phyloP scores from a whole-genome alignment of 768 basidiomycete genomes.

The Lactarius trivialis region DNA sequence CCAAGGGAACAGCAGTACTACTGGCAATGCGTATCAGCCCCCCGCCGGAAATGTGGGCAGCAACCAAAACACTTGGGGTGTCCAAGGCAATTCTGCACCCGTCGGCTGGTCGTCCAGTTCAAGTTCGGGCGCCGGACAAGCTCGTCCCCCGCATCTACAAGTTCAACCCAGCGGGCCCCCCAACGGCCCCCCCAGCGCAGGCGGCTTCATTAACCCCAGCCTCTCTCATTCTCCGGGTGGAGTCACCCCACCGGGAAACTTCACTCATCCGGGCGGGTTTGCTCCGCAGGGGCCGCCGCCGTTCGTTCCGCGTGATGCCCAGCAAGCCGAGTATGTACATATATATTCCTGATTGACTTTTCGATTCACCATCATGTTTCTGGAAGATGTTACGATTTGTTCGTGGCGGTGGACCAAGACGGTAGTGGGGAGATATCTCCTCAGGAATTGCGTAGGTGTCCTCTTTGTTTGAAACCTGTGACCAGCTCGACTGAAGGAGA shows the following conservation, averaged over 20 bases:
- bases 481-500: not conserved
- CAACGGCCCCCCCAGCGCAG: not conserved
- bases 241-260: not conserved
- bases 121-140: not conserved
- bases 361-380: not conserved
- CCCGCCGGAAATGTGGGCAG: not conserved
- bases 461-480: not conserved
- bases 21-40: not conserved
- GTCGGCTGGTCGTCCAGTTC: not conserved
- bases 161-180: not conserved
- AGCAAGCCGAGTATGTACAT: not conserved
- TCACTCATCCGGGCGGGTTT: not conserved
- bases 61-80: not conserved
- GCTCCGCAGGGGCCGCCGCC: not conserved
- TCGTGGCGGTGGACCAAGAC: constrained; percentile 10
- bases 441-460: constrained; percentile 5
- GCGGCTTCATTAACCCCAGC: not conserved
- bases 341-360: not conserved
- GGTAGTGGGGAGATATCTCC: constrained; percentile 2
- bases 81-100: not conserved
- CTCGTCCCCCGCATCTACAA: not conserved
- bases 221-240: not conserved
- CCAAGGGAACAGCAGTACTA: not conserved
- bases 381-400: constrained; percentile 1
- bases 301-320: not conserved